Evolutionary conservation across 2,329 filamentous ascomycete species (phyloP), one percentile per base, ranked within the genome.

Genomic region (Paecilomyces fulvus): DNA sequence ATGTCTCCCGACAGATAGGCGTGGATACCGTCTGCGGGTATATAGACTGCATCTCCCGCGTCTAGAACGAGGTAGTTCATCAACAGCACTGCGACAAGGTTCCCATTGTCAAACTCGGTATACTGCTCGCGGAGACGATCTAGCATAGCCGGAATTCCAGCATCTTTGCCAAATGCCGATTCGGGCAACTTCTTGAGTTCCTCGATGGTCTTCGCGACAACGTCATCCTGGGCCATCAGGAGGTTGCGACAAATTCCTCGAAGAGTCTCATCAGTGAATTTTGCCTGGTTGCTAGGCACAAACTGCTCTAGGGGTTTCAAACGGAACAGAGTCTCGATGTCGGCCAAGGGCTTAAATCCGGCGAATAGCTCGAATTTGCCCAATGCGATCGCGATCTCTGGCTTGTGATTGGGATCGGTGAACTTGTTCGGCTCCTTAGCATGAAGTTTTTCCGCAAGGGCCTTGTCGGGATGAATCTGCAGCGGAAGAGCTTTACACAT

Each of bases 321-420:
- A 30, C 66, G 64, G 64, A 90, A 79, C 1, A 90, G 71, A 0
- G 75, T 66, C 30, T 83, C 71, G 56, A 91, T 84, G 2, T 84
- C 76, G 9, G 71, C 65, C 0, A 88, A 73, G 0, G 86, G 83
- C 65, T 89, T 90, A 75, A 85, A 91, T 5, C 88, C 88, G 9
- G 84, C 85, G 63, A 92, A 91, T 0, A 87, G 83, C 68, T 91
- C 87, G 63, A 92, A 91, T 21, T 83, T 81, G 11, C 80, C 79
- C 0, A 91, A 73, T 0, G 88, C 87, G 1, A 92, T 75, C 0
- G 88, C 87, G 54, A 92, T 91, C 67, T 92, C 88, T 1, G 88
- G 88, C 72, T 91, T 91, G 76, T 91, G 87, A 68, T 91, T 91
- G 2, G 81, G 74, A 61, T 92, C 87, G 1, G 81, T 82, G 68